Evolutionary conservation across 1,139 yeast species (phyloP), one percentile per base, ranked within the genome.

Genomic region (Debaryomycetaceae sp.): DNA sequence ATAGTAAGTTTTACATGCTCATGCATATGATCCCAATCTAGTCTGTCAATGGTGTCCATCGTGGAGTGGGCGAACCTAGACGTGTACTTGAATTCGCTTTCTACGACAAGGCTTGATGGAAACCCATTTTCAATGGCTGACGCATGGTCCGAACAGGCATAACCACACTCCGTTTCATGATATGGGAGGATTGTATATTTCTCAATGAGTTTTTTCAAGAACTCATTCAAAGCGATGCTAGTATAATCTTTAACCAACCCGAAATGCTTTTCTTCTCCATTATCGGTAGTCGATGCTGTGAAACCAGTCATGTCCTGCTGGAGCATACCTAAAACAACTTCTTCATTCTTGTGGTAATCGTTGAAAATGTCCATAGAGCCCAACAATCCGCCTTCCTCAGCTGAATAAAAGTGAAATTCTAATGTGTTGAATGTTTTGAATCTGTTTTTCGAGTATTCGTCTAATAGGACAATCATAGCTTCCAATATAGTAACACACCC

Each of bases 221-320:
- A 89, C 4, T 73, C 65, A 40, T 83, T 83, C 50, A 89, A 75
- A 6, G 55, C 67, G 0, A 63, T 63, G 29, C 85, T 75, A 11
- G 87, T 84, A 61, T 79, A 82, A 65, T 91, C 97, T 2, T 79
- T 75, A 45, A 89, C 80, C 36, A 91, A 72, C 11, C 96, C 97
- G 52, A 89, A 75, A 55, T 84, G 87, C 43, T 83, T 91, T 37
- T 75, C 78, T n/a, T 69, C 59, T 4, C 83, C 84, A 32, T 66
- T 68, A 36, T 77, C 81, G 18, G 70, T 54, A 17, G 83, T 65
- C 37, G 74, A 77, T 36, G 77, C 74, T 6, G 83, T 78, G 56
- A 75, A 89, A 0, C 98, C 98, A 1, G 97, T 87, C 97, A 91
- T 91, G 58, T 91, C 98, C 59, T 89, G 96, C 61, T 91, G 97